A percentile compares a stretch with the other conserved stretches of the same genome.
Evolutionary conservation across 257 asterid genomes (phyloP).

Genomic region (Solanum paucissectum): DNA sequence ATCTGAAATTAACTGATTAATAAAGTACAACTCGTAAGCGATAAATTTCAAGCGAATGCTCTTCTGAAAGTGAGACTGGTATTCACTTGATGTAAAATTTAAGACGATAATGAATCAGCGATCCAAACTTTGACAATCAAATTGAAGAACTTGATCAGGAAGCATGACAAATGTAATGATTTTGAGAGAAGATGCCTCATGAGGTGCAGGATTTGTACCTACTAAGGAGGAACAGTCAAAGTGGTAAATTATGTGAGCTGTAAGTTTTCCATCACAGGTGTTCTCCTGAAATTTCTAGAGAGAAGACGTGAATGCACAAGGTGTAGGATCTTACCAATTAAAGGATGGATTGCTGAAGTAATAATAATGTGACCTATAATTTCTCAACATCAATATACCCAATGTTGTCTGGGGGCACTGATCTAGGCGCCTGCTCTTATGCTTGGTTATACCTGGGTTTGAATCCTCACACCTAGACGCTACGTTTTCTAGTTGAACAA

Average conservation of each 20-base stretch:
- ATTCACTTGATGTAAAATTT: not conserved
- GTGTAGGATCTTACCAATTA: not conserved
- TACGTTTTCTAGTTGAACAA: not conserved
- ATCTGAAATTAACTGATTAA: not conserved
- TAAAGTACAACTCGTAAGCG: not conserved
- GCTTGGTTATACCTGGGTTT: not conserved
- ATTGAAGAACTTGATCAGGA: not conserved
- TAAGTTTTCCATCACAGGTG: not conserved
- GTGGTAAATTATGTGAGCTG: not conserved
- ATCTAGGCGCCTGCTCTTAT: not conserved
- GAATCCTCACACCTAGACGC: not conserved
- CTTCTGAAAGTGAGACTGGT: not conserved
- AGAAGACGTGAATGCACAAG: not conserved
- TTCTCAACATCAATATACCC: not conserved
- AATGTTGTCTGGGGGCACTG: not conserved
- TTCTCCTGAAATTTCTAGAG: not conserved
- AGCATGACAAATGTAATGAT: not conserved
- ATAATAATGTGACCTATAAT: not conserved
- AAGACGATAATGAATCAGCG: not conserved
- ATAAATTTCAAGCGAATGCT: not conserved
- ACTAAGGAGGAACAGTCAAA: not conserved
- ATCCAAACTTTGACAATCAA: not conserved
- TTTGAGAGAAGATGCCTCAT: not conserved
- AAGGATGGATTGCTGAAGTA: not conserved
- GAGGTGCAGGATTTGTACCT: not conserved